Evolutionary conservation across 306 rosid genomes (phyloP).

Genomic region (Argentina anserina): DNA sequence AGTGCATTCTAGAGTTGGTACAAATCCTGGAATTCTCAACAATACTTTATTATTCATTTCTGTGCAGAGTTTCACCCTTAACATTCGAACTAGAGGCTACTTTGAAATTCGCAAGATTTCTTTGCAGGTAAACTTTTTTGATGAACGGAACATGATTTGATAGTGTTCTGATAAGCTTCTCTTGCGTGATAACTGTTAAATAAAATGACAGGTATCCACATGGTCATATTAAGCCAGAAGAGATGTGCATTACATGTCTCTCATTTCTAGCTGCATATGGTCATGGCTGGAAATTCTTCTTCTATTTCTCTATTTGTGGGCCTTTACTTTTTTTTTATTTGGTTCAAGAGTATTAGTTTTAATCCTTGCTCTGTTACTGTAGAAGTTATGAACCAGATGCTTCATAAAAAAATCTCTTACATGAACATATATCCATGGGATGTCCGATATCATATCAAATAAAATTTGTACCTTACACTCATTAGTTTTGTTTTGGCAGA

Average conservation of each 20-base stretch:
- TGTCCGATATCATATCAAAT: not conserved
- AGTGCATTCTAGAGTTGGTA: not conserved
- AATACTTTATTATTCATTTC: slow-evolving; percentile 13
- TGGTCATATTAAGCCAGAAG: not conserved
- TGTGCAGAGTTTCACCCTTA: slow-evolving; percentile 93
- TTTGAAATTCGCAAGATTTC: slow-evolving; percentile 86
- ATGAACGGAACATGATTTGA: not conserved
- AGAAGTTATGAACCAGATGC: not conserved
- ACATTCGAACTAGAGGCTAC: slow-evolving; percentile 99
- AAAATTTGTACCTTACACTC: not conserved
- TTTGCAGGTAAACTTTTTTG: slow-evolving; percentile 66
- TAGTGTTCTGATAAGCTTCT: not conserved
- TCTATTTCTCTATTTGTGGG: not conserved
- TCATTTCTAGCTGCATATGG: not conserved
- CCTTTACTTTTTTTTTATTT: not conserved
- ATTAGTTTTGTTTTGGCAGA: slow-evolving; percentile 39
- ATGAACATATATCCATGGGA: not conserved
- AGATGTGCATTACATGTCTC: not conserved
- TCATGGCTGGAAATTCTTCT: not conserved
- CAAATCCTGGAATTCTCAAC: not conserved
- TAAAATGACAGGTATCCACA: not conserved
- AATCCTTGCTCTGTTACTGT: not conserved
- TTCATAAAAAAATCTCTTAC: not conserved
- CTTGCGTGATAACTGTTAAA: not conserved
- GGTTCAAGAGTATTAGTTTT: not conserved